Evolutionary conservation across 129 eudicot species (phyloP), one percentile per base, ranked within the genome.

Genomic region (Flaveria robusta): DNA sequence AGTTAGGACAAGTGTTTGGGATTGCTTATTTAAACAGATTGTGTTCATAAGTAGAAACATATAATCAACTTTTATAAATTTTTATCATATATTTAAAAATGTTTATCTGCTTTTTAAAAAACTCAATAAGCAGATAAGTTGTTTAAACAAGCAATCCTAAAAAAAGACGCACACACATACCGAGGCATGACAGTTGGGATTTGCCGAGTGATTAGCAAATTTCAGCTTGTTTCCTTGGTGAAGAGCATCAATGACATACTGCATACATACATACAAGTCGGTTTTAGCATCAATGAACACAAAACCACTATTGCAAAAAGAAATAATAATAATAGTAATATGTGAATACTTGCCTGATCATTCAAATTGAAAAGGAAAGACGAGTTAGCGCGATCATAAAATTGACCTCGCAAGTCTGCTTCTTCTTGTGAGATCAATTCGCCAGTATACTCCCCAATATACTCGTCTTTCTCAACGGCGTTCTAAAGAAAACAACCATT

Each of bases 361-460:
- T 93, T 93, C 76, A 93, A 81, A 81, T 93, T 87, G 51, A 93
- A 93, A 51, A 93, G 97, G 73, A 85, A 93, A 15, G 98, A 93
- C 6, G 89, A 84, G 75, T 93, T 85, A 43, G 83, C 81, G 22
- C 80, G 90, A 52, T 91, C 93, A 54, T 93, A 93, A 29, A 87
- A 81, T 29, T 84, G 87, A 66, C 98, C 98, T 52, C 98, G 92
- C 80, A 77, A 76, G 75, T 93, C 97, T 15, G 98, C 98, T 85
- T 93, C 98, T 77, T 82, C 84, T 23, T 88, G 97, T 1, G 97
- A 88, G 84, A 93, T 84, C 74, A 93, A 66, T 79, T 91, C 97
- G 37, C 98, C 97, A 0, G 97, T 93, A 75, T 93, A 93, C 84
- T 93, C 98, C 70, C 97, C 97, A 37, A 93, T 87, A 78, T 80